phyloP scores from a whole-genome alignment of 257 asterid species.

The Nemophila menziesii region DNA sequence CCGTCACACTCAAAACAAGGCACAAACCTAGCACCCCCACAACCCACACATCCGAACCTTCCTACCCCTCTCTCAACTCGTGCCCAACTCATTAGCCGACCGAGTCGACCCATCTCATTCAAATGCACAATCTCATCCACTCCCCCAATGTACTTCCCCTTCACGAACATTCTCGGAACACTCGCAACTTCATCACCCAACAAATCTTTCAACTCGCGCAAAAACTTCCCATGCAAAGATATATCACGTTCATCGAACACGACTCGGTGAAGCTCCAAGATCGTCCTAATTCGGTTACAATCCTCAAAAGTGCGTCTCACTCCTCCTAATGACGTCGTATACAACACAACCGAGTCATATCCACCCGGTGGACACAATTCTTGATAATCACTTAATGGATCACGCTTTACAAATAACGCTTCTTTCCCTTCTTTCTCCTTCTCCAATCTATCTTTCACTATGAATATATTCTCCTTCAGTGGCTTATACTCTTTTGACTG shows the following conservation, averaged over 20 bases:
- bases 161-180: slow-evolving; percentile 80
- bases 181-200: slow-evolving; percentile 42
- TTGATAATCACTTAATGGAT: slow-evolving; percentile 59
- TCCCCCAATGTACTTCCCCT: slow-evolving; percentile 84
- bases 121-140: slow-evolving; percentile 60
- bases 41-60: slow-evolving; percentile 68
- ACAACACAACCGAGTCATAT: slow-evolving; percentile 55
- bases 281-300: slow-evolving; percentile 44
- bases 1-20: slow-evolving; percentile 85
- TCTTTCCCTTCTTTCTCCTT: slow-evolving; percentile 54
- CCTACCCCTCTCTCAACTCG: slow-evolving; percentile 80
- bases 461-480: slow-evolving; percentile 65
- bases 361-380: slow-evolving; percentile 78
- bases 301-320: slow-evolving; percentile 78
- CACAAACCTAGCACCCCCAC: slow-evolving; percentile 85
- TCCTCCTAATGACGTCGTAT: slow-evolving; percentile 86
- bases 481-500: slow-evolving; percentile 27
- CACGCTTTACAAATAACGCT: slow-evolving; percentile 26
- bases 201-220: slow-evolving; percentile 43
- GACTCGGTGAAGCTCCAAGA: slow-evolving; percentile 59
- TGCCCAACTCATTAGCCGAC: slow-evolving; percentile 72
- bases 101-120: slow-evolving; percentile 57
- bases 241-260: slow-evolving; percentile 86
- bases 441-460: slow-evolving; percentile 49
- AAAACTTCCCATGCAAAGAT: slow-evolving; percentile 54